Evolutionary conservation across 306 rosid genomes (phyloP), one percentile per base, ranked within the genome.

Genomic region (Quercus aquifolioides): DNA sequence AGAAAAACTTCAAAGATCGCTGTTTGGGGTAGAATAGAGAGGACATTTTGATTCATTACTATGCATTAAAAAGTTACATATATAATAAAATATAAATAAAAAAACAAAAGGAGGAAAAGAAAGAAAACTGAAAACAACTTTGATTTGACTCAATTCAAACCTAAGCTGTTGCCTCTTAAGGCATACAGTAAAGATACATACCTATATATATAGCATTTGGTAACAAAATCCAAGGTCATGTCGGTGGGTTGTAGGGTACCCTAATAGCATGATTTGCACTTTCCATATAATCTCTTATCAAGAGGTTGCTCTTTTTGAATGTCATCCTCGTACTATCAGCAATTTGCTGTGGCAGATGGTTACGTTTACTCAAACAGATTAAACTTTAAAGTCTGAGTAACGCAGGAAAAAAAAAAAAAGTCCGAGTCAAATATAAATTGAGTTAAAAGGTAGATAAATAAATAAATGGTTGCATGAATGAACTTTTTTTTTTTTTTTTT

Each of bases 281-380:
- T 35, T 35, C 52, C 17, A 19, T 33, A 26, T 3, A 64, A 30
- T 30, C 46, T 64, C 31, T 64, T 35, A 17, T 15, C 52, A 30
- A 71, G 59, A 55, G 8, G 38, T 43, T 57, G 69, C 38, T 43
- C 15, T 31, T 18, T 65, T 68, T 30, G 63, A 67, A 80, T 68
- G 55, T 68, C 76, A 75, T 31, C 71, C 79, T 46, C 80, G 26
- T 31, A 46, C 28, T 7, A 33, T 62, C 55, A 52, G 30, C 56
- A 0, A 8, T 26, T 17, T 23, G 51, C 62, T 46, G 70, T 68
- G 52, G 72, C 15, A 23, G 69, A 56, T 43, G 14, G 60, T 26
- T 26, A 26, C 33, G 41, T 52, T 63, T 73, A 72, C 73, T 18
- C 21, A 35, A 19, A 33, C 49, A 38, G 26, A 49, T 49, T 49